A percentile compares a stretch with the other conserved stretches of the same genome.
These are phyloP conservation scores for Byssothecium circinans DNA, from an alignment of 2,329 filamentous ascomycete genomes.

Conservation along the genomic window DNA sequence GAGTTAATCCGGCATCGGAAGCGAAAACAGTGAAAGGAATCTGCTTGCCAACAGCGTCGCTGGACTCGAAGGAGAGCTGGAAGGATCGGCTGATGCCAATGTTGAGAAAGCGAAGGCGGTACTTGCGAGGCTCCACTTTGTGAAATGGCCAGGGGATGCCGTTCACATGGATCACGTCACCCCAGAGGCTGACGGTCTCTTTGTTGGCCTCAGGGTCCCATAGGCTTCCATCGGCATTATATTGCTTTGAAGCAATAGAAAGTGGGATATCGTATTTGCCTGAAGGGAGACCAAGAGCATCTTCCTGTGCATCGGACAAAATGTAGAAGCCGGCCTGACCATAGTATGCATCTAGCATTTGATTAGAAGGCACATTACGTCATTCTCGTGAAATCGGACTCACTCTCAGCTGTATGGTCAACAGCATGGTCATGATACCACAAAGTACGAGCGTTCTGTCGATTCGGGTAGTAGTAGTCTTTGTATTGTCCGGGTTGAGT, in stretches of 20 bases:
- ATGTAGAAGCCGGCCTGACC: constrained; percentile 62
- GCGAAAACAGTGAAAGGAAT: constrained; percentile 58
- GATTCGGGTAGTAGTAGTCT: constrained; percentile 63
- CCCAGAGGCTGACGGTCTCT: constrained; percentile 53
- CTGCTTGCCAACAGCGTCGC: constrained; percentile 30
- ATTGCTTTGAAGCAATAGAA: constrained; percentile 54
- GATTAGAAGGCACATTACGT: neutral
- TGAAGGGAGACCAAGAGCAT: constrained; percentile 52
- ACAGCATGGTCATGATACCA: constrained; percentile 49
- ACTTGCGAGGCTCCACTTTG: constrained; percentile 60
- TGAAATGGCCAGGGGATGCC: constrained; percentile 61
- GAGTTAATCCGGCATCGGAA: constrained; percentile 50
- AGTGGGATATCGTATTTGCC: constrained; percentile 59
- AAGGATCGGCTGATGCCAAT: constrained; percentile 43
- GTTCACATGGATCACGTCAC: constrained; percentile 62
- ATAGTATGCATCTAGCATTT: constrained; percentile 42
- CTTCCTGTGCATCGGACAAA: constrained; percentile 54
- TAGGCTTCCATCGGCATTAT: constrained; percentile 55
- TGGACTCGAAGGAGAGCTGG: constrained; percentile 50
- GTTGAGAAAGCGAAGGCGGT: constrained; percentile 59
- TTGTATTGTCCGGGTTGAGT: constrained; percentile 57
- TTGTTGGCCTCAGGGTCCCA: constrained; percentile 42
- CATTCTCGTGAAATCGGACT: constrained; percentile 13
- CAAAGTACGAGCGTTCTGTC: constrained; percentile 53
- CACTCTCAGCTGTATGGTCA: constrained; percentile 54